Base-by-base conservation (phyloP, 352 stramenopile species). In the Globisporangium uncinulatum region DNA sequence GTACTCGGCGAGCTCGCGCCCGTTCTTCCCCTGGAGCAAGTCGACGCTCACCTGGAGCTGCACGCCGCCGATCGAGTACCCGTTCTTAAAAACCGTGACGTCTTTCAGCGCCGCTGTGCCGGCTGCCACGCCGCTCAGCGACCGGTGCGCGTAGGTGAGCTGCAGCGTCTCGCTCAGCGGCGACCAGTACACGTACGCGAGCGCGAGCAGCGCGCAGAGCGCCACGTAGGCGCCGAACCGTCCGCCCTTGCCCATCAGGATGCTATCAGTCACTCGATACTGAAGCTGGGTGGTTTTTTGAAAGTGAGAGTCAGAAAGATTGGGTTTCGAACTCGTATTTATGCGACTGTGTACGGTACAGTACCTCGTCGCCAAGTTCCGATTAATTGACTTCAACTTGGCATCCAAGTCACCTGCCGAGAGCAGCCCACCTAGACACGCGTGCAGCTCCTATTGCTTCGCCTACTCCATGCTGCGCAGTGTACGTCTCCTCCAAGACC, bases 51-150 rank as follows among this genome's bases (percentile, higher is more conserved):
- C 73, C 58, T 82, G 63, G 61, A 94, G 79, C 59, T 86, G 65
- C 41, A 94, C 79, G 55, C 83, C 81, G 42, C 82, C 81, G 3
- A 70, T 86, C 41, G 79, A 89, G 65, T 79, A 88, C 54, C 83
- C 83, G 63, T 94, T 94, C 57, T 82, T 80, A 61, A 79, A 93
- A 19, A 93, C 61, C 37, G 74, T 87, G 45, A 93, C 79, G 69
- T 58, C 84, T 57, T 93, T 93, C 52, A 72, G 31, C 4, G 65
- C 53, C 24, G 69, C 64, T 5, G 54, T 49, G 29, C 52, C 66
- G 45, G 66, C 58, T 20, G 63, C 57, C 42, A 71, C 63, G 9
- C 67, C 70, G 54, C 70, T 71, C 46, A 87, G 69, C 57, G 72
- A 79, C 29, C 71, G 75, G 47, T 86, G 69, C 50, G 71, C 61